Conservation (phyloP, 1,284 basidiomycete species). For the Tilletia horrida region DNA sequence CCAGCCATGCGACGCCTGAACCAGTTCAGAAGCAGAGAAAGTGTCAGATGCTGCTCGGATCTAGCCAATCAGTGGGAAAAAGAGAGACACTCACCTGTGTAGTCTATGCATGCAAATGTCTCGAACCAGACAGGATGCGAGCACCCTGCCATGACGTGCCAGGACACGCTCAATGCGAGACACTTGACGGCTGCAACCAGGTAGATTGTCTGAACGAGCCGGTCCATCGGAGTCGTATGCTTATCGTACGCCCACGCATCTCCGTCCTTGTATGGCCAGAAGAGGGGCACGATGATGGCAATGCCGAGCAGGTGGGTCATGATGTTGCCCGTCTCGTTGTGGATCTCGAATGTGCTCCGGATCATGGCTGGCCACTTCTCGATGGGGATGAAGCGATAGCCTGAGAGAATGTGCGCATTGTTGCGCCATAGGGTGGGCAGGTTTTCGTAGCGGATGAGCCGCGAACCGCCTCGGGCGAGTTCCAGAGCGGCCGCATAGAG, state of each 20-base stretch:
- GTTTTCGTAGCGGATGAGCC: constrained; percentile 44
- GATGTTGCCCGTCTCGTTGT: constrained; percentile 55
- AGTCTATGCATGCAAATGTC: constrained; percentile 53
- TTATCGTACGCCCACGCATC: constrained; percentile 39
- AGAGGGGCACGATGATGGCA: constrained; percentile 42
- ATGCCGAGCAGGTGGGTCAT: constrained; percentile 51
- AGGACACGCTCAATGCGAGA: constrained; percentile 45
- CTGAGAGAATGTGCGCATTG: constrained; percentile 52
- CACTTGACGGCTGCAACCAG: constrained; percentile 53
- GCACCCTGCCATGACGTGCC: constrained; percentile 55
- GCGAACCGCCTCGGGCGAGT: constrained; percentile 43
- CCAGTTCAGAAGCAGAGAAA: too few species aligned
- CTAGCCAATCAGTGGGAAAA: constrained; percentile 10
- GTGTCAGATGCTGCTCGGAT: not conserved
- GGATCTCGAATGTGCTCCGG: constrained; percentile 48
- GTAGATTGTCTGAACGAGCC: constrained; percentile 50
- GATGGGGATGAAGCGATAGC: constrained; percentile 53
- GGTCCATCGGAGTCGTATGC: constrained; percentile 50
- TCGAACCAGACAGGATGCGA: constrained; percentile 47
- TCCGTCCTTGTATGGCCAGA: constrained; percentile 35
- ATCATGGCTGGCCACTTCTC: constrained; percentile 41
- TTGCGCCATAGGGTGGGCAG: constrained; percentile 51
- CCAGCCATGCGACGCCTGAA: constrained; percentile 35
- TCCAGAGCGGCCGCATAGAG: constrained; percentile 46
- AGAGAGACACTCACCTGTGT: constrained; percentile 42